Conservation (phyloP, 2,329 filamentous ascomycete genomes). For the Claviceps capensis region DNA sequence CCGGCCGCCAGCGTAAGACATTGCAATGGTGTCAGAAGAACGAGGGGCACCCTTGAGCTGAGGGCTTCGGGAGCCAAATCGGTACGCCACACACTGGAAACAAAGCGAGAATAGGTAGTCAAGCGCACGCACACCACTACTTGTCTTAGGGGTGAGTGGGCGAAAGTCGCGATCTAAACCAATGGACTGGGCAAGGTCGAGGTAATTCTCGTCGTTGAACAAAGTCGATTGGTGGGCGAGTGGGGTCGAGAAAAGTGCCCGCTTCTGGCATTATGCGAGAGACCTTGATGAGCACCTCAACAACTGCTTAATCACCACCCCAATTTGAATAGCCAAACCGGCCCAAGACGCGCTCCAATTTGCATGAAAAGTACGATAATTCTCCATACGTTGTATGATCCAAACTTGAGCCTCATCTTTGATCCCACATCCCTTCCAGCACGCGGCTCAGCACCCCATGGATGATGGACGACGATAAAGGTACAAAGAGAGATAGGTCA, state of each 20-base stretch:
- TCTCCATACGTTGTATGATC: too few relatives aligned
- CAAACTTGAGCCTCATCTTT: too few relatives aligned
- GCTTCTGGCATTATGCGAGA: neutral
- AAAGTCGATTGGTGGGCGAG: neutral
- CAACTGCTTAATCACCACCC: too few relatives aligned
- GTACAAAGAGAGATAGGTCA: too few relatives aligned
- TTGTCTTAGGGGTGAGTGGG: neutral
- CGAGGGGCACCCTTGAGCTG: neutral
- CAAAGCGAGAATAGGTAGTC: neutral
- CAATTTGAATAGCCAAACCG: too few relatives aligned
- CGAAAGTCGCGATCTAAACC: neutral
- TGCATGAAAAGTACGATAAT: too few relatives aligned
- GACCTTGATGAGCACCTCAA: too few relatives aligned
- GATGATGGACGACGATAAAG: too few relatives aligned
- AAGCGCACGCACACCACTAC: neutral
- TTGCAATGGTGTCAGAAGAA: neutral
- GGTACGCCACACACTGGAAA: neutral
- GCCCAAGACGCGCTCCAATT: too few relatives aligned
- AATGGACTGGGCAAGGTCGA: neutral
- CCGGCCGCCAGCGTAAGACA: neutral
- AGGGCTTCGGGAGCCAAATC: slow-evolving; percentile 5
- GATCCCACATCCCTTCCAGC: too few relatives aligned
- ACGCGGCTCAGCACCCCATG: too few relatives aligned
- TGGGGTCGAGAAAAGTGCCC: neutral
- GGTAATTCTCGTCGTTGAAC: too few relatives aligned